These are phyloP conservation scores for Globisporangium barbulae DNA, from an alignment of 352 stramenopile species.

Conservation along the genomic window DNA sequence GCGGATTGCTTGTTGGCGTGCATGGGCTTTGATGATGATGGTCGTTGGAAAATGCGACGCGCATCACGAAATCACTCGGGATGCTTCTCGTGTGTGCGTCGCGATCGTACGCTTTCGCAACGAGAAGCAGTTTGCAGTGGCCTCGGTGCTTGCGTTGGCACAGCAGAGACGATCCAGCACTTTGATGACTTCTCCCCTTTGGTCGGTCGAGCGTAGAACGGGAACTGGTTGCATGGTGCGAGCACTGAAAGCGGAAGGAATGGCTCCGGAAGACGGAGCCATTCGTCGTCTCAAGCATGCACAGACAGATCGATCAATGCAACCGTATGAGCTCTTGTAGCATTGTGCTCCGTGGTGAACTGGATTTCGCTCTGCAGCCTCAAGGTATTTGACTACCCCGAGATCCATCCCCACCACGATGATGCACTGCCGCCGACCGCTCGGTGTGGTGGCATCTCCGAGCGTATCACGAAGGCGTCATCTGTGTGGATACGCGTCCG, in stretches of 20 bases:
- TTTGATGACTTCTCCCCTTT: background rate
- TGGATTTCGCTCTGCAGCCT: background rate
- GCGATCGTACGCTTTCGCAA: background rate
- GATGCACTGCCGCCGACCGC: background rate
- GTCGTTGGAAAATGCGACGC: background rate
- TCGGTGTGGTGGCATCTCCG: background rate
- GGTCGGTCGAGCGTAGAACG: background rate
- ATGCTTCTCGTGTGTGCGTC: background rate
- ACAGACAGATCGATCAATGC: background rate
- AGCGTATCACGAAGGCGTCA: background rate
- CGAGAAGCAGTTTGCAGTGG: background rate
- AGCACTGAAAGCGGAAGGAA: background rate
- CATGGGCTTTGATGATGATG: background rate
- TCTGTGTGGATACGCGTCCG: constrained; percentile 2
- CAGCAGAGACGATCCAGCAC: constrained; percentile 7
- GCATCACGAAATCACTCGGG: background rate
- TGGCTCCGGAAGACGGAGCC: background rate
- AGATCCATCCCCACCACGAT: background rate
- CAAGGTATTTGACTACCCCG: background rate
- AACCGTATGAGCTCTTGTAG: background rate
- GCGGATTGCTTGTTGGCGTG: constrained; percentile 1
- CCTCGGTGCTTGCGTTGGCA: background rate
- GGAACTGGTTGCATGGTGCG: background rate
- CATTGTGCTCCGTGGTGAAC: background rate
- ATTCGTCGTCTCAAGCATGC: background rate